A percentile compares a stretch with the other conserved stretches of the same genome.
Conservation (phyloP, 2,329 filamentous ascomycete genomes). For the Chaetothyriales sp. region DNA sequence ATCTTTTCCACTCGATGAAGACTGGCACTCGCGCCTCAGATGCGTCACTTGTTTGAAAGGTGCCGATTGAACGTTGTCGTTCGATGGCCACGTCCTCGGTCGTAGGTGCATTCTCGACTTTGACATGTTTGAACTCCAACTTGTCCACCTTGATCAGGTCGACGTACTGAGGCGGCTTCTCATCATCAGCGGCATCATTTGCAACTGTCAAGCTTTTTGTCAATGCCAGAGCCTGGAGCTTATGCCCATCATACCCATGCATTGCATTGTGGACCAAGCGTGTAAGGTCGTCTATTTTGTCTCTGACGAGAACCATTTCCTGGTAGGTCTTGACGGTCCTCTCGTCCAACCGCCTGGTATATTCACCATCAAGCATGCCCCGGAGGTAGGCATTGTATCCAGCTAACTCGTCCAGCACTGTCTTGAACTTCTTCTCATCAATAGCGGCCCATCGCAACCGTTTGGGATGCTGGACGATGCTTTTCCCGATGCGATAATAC, state of each 20-base stretch:
- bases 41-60: not conserved
- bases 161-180: constrained; percentile 2
- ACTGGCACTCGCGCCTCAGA: not conserved
- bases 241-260: not conserved
- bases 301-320: constrained; percentile 3
- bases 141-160: not conserved
- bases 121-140: not conserved
- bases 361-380: not conserved
- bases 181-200: not conserved
- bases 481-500: not conserved
- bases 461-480: constrained; percentile 1
- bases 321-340: constrained; percentile 3
- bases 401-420: constrained; percentile 1
- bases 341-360: constrained; percentile 1
- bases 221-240: not conserved
- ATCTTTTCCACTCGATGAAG: constrained; percentile 15
- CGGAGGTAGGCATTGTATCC: constrained; percentile 3
- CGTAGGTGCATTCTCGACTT: not conserved
- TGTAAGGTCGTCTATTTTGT: not conserved
- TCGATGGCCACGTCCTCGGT: not conserved
- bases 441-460: constrained; percentile 1
- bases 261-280: not conserved
- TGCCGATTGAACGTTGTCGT: not conserved
- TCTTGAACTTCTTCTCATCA: constrained; percentile 3
- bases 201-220: not conserved